Conservation (phyloP, 805 yeast genomes). For the Candida tammaniensis region DNA sequence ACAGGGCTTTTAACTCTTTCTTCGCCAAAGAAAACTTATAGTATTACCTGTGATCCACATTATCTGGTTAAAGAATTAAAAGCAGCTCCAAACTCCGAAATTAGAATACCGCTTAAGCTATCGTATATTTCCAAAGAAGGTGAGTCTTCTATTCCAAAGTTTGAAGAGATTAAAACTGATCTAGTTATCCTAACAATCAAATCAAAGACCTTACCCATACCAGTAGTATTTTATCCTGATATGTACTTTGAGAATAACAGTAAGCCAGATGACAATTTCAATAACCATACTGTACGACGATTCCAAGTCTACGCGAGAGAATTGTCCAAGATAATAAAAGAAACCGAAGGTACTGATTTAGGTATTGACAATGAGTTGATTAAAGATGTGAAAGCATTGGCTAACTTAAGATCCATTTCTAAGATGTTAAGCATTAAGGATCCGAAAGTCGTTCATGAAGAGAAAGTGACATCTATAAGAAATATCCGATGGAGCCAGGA, state of each 20-base stretch:
- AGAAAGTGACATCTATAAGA: slow-evolving; percentile 1
- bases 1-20: slow-evolving; percentile 32
- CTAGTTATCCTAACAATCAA: slow-evolving; percentile 28
- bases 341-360: slow-evolving; percentile 21
- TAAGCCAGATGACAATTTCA: slow-evolving; percentile 27
- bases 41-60: slow-evolving; percentile 12
- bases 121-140: slow-evolving; percentile 25
- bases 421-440: slow-evolving; percentile 23
- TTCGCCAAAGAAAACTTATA: slow-evolving; percentile 29
- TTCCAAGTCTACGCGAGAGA: slow-evolving; percentile 32
- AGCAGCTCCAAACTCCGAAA: slow-evolving; percentile 1
- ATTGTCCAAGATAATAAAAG: slow-evolving; percentile 22
- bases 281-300: slow-evolving; percentile 26
- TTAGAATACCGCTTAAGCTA: slow-evolving; percentile 8
- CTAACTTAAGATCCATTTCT: slow-evolving; percentile 27
- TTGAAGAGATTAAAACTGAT: slow-evolving; percentile 25
- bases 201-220: slow-evolving; percentile 31
- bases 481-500: slow-evolving; percentile 7
- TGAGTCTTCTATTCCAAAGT: slow-evolving; percentile 19
- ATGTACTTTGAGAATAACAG: slow-evolving; percentile 31
- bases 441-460: slow-evolving; percentile 5
- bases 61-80: slow-evolving; percentile 4
- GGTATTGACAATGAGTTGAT: slow-evolving; percentile 25
- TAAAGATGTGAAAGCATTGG: slow-evolving; percentile 29
- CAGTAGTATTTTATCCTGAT: slow-evolving; percentile 33